Conservation (phyloP, 192 early-diverging fungal species). For the Bifiguratus adelaidae region DNA sequence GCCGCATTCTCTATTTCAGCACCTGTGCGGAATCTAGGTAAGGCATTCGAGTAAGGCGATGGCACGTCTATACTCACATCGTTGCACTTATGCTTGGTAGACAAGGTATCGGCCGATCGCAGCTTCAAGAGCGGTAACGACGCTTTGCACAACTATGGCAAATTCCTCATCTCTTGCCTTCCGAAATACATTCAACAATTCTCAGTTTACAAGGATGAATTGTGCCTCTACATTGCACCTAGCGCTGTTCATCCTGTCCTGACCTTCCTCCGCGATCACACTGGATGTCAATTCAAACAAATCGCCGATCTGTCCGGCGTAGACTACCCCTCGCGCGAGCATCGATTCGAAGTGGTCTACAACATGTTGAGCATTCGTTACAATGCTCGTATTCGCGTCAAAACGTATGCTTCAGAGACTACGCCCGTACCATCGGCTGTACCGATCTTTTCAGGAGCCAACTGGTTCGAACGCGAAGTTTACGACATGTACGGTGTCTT, state of each 20-base stretch:
- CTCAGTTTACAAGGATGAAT: slow-evolving; percentile 96
- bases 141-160: slow-evolving; percentile 74
- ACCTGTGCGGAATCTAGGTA: too few species aligned
- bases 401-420: slow-evolving; percentile 91
- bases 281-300: slow-evolving; percentile 87
- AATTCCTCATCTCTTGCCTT: slow-evolving; percentile 73
- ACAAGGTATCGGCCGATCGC: slow-evolving; percentile 14
- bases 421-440: slow-evolving; percentile 84
- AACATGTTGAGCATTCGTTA: slow-evolving; percentile 76
- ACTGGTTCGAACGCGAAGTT: slow-evolving; percentile 97
- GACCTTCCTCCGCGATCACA: slow-evolving; percentile 90
- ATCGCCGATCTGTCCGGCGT: slow-evolving; percentile 80
- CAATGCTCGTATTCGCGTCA: slow-evolving; percentile 93
- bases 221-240: slow-evolving; percentile 90
- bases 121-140: slow-evolving; percentile 25
- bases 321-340: slow-evolving; percentile 82
- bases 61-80: too few species aligned
- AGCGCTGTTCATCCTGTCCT: slow-evolving; percentile 64
- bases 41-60: too few species aligned
- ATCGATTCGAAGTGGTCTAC: slow-evolving; percentile 98
- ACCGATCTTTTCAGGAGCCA: slow-evolving; percentile 70
- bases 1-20: too few species aligned
- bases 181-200: slow-evolving; percentile 97
- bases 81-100: too few species aligned
- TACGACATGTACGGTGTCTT: slow-evolving; percentile 99